Evolutionary conservation across 768 basidiomycete species (phyloP), one percentile per base, ranked within the genome.

Genomic region (Hebeloma cylindrosporum): DNA sequence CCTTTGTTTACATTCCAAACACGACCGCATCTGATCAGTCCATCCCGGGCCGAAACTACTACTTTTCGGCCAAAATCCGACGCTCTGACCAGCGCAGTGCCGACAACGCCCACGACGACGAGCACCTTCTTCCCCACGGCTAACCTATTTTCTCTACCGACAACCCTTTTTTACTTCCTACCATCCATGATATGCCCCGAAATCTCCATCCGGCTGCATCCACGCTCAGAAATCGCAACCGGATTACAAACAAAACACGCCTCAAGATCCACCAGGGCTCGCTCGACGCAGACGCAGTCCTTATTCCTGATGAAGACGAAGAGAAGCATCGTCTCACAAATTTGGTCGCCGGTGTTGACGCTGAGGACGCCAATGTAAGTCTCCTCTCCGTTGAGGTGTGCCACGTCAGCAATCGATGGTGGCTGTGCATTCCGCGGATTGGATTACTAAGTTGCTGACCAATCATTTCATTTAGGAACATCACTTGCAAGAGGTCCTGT

Each of bases 281-380:
- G 64, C 78, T 88, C 71, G 89, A 92, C 60, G 83, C 81, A 25
- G 89, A 90, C 61, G 76, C 83, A 27, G 71, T 88, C 53, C 78
- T 89, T 46, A 81, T 88, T 53, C 88, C 89, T 35, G 91, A 92
- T 59, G 90, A 93, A 58, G 85, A 89, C 57, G 85, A 88, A 71
- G 87, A 85, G 75, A 85, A 84, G 58, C 78, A 82, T 65, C 80
- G 84, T 52, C 80, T 91, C 53, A 83, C 74, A 35, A 85, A 78
- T 54, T 69, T 74, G 37, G 90, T 89, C 16, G 85, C 88, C 31
- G 91, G 91, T 57, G 91, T 93, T 59, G 91, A 93, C 63, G 86
- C 86, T 61, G 90, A 93, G 73, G 91, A 93, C 61, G 90, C 90
- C 66, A 91, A 92, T 68, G 91, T 93, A 73, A 83, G 89, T n/a